These are phyloP conservation scores for Simmondsia chinensis DNA, from an alignment of 148 eudicot genomes.

Conservation along the genomic window DNA sequence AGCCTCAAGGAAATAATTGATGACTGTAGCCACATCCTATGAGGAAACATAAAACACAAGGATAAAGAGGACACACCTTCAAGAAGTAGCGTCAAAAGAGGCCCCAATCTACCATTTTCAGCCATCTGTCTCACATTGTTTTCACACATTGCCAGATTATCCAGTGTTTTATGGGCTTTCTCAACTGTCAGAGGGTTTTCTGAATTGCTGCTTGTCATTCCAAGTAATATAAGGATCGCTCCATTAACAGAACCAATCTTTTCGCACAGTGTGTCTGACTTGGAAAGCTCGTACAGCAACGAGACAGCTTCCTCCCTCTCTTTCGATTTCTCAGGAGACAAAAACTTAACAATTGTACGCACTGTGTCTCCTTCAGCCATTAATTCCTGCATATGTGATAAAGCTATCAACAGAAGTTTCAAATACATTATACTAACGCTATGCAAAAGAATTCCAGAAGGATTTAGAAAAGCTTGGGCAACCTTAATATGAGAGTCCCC, in stretches of 20 bases:
- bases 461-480: slow-evolving; percentile 2
- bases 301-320: slow-evolving; percentile 76
- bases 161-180: slow-evolving; percentile 68
- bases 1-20: neutral
- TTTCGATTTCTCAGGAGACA: slow-evolving; percentile 53
- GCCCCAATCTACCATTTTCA: slow-evolving; percentile 77
- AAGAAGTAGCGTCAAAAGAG: slow-evolving; percentile 64
- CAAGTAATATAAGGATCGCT: slow-evolving; percentile 78
- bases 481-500: slow-evolving; percentile 76
- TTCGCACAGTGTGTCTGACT: slow-evolving; percentile 54
- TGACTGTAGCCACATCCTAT: neutral
- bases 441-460: neutral
- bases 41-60: neutral
- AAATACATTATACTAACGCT: neutral
- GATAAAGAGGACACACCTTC: slow-evolving; percentile 39
- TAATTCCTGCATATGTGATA: slow-evolving; percentile 45
- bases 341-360: slow-evolving; percentile 62
- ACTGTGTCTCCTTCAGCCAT: slow-evolving; percentile 78
- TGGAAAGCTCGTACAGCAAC: slow-evolving; percentile 87
- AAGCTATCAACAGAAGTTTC: slow-evolving; percentile 2
- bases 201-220: slow-evolving; percentile 85
- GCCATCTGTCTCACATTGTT: slow-evolving; percentile 89
- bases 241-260: slow-evolving; percentile 87
- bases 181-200: slow-evolving; percentile 51
- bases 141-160: slow-evolving; percentile 63